Evolutionary conservation across 208 protist species (phyloP), one percentile per base, ranked within the genome.

Genomic region (Trypanosomatidae sp.): DNA sequence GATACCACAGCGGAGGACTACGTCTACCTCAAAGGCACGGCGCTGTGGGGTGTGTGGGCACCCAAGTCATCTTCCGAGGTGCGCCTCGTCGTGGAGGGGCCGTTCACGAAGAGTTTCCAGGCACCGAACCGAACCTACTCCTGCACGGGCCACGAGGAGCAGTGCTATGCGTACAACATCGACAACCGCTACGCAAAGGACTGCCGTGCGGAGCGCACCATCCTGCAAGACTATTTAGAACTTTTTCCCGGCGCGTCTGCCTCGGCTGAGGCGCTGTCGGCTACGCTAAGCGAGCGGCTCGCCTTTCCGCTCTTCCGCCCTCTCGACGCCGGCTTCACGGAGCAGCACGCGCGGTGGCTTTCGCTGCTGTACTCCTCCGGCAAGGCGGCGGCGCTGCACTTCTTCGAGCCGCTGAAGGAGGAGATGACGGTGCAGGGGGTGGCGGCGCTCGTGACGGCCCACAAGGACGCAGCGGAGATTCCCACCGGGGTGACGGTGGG

Each of bases 121-220:
- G 62, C 83, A 25, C 56, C 68, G n/a, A 72, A 59, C 52, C 70
- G 80, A 33, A 43, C 22, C 22, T 99, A 98, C 81, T 78, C 93
- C 76, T 92, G 96, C 80, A 79, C 71, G 25, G 59, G 58, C 66
- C 98, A 98, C 80, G 95, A 98, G 75, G 86, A 98, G 71, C 92
- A 97, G 72, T 98, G 97, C 84, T 98, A 98, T 80, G 87, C 90
- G 59, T 98, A 98, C 81, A 98, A 99, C 81, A 95, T 87, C 0
- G 74, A 85, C 39, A 73, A 84, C 39, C 88, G 97, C 22, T 93
- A 96, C 59, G 55, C 56, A 9, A 95, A 84, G 47, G 97, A 99
- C 84, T 96, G 89, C 74, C 30, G 47, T 3, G 87, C 92, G 3
- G 97, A 99, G 77, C 71, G 88, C 19, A 25, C 71, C 55, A 96